These are phyloP conservation scores for Citrus inodora DNA, from an alignment of 345 rosid species.

Conservation along the genomic window DNA sequence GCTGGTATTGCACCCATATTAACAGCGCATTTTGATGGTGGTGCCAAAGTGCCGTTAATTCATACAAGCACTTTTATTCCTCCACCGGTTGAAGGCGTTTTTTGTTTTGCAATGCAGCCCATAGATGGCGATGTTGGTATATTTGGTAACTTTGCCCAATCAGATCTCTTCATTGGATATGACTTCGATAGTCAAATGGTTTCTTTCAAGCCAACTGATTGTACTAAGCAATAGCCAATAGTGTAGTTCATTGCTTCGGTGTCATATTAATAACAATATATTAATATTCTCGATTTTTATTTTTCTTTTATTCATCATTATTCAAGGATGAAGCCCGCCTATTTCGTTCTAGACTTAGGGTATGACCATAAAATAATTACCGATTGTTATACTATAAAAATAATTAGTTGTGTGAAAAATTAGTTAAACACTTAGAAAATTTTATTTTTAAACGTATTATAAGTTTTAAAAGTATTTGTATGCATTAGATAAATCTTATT, in stretches of 20 bases:
- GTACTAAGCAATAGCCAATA: slow-evolving; percentile 5
- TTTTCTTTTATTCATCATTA: no score
- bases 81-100: slow-evolving; percentile 17
- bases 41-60: slow-evolving; percentile 17
- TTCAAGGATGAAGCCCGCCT: no score
- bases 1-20: slow-evolving; percentile 9
- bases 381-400: fast-evolving
- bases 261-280: background rate
- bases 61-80: slow-evolving; percentile 24
- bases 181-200: slow-evolving; percentile 13
- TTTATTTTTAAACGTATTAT: no score
- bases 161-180: slow-evolving; percentile 26
- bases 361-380: no score
- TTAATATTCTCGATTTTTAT: no score
- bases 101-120: slow-evolving; percentile 28
- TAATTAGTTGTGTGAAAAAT: no score
- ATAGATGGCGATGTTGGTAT: slow-evolving; percentile 7
- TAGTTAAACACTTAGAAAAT: no score
- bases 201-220: slow-evolving; percentile 34
- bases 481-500: no score
- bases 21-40: slow-evolving; percentile 23
- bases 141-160: slow-evolving; percentile 30
- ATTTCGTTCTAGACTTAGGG: no score
- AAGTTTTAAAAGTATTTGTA: no score
- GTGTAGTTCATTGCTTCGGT: background rate